Percentiles rank a stretch among this genome's conserved stretches.
phyloP scores from a whole-genome alignment of 768 basidiomycete species.

The Tricholoma flavovirens region DNA sequence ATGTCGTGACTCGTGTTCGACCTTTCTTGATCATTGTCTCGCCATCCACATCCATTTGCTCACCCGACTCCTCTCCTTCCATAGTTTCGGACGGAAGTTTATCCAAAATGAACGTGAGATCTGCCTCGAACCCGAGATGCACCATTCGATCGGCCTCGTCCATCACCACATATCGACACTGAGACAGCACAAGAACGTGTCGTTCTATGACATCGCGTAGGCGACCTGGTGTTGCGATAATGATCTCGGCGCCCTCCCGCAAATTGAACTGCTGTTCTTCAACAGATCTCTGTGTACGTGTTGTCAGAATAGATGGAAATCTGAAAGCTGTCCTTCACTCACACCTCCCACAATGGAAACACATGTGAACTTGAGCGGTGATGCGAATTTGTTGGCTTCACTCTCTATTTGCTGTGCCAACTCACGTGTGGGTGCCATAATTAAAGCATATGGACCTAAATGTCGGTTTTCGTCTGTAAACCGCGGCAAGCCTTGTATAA shows the following conservation, averaged over 20 bases:
- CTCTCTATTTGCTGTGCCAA: conserved; percentile 95
- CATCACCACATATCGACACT: conserved; percentile 99
- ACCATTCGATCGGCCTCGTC: conserved; percentile 99
- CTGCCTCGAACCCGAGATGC: conserved; percentile 92
- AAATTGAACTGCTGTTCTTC: conserved; percentile 98
- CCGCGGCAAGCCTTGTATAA: conserved; percentile 80
- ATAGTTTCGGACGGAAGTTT: conserved; percentile 83
- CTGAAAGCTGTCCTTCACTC: conserved; percentile 25
- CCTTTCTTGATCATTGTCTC: conserved; percentile 65
- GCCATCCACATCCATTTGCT: conserved; percentile 76
- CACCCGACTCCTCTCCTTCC: conserved; percentile 76
- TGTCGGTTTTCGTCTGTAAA: conserved; percentile 92
- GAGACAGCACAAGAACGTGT: conserved; percentile 89
- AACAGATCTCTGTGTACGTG: conserved; percentile 60
- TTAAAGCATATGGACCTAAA: conserved; percentile 88
- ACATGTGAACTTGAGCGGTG: conserved; percentile 84
- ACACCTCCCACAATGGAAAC: conserved; percentile 99
- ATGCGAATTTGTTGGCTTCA: conserved; percentile 89
- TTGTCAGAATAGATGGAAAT: conserved; percentile 10
- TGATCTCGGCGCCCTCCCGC: conserved; percentile 97
- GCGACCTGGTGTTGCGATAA: conserved; percentile 98
- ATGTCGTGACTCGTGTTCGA: conserved; percentile 84
- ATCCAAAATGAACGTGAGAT: conserved; percentile 92
- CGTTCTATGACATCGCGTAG: conserved; percentile 97
- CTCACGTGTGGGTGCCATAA: conserved; percentile 96